These are phyloP conservation scores for Reticulascus tulasneorum DNA, from an alignment of 2,329 filamentous ascomycete genomes.

Conservation along the genomic window DNA sequence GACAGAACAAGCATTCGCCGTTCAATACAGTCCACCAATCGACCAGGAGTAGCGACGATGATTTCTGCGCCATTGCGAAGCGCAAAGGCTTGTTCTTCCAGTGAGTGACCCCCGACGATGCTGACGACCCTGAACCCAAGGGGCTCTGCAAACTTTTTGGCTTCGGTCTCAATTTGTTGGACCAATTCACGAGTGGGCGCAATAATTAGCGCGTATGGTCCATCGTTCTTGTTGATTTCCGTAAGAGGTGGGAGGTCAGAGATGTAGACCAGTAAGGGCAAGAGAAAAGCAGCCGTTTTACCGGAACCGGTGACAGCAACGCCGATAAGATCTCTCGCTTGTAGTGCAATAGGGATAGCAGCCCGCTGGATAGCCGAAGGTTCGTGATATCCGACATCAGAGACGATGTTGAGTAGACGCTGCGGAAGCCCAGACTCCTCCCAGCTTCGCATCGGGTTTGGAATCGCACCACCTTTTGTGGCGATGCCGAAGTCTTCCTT, in stretches of 20 bases:
- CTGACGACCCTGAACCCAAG: slow-evolving; percentile 93
- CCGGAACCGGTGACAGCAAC: slow-evolving; percentile 97
- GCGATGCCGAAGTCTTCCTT: slow-evolving; percentile 98
- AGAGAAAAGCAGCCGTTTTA: slow-evolving; percentile 92
- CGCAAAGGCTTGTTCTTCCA: slow-evolving; percentile 90
- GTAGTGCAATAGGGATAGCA: slow-evolving; percentile 89
- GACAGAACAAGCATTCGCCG: slow-evolving; percentile 82
- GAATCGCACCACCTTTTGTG: slow-evolving; percentile 87
- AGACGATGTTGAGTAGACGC: slow-evolving; percentile 74
- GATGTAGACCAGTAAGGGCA: slow-evolving; percentile 92
- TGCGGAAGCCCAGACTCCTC: slow-evolving; percentile 76
- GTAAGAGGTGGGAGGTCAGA: slow-evolving; percentile 81
- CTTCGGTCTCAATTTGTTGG: slow-evolving; percentile 94
- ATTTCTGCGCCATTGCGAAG: slow-evolving; percentile 93
- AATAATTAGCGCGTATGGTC: slow-evolving; percentile 94
- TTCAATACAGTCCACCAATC: slow-evolving; percentile 95
- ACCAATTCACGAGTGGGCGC: slow-evolving; percentile 96
- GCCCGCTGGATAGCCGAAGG: slow-evolving; percentile 90
- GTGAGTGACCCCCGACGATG: slow-evolving; percentile 93
- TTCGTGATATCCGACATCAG: slow-evolving; percentile 83
- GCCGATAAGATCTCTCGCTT: slow-evolving; percentile 93
- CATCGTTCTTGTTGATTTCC: slow-evolving; percentile 85
- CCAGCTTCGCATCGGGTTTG: slow-evolving; percentile 96
- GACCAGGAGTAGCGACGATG: slow-evolving; percentile 95
- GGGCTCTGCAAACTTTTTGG: slow-evolving; percentile 84